Evolutionary conservation across 169 alveolate genomes (phyloP).

Genomic region (Cryptosporidium sp.): DNA sequence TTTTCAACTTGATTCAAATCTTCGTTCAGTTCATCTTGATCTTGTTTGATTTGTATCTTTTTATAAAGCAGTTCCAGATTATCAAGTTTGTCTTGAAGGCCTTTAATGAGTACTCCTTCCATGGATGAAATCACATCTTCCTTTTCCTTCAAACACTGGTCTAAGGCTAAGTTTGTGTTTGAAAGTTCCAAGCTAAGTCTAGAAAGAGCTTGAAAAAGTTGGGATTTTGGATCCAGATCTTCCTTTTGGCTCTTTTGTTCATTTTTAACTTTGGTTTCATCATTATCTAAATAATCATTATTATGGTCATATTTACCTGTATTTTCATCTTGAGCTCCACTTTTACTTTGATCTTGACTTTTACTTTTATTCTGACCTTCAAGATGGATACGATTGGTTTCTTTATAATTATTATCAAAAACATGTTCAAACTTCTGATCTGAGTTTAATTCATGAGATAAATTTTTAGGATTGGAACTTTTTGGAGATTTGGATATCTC

Average conservation of each 20-base stretch:
- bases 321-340: background rate
- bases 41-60: background rate
- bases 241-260: background rate
- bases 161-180: constrained; percentile 21
- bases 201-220: constrained; percentile 24
- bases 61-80: constrained; percentile 6
- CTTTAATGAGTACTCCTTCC: background rate
- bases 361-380: background rate
- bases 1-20: background rate
- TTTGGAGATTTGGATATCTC: background rate
- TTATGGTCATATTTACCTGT: background rate
- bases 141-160: background rate
- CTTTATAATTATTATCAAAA: background rate
- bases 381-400: background rate
- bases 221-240: background rate
- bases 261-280: no score
- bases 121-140: background rate
- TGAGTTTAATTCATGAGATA: background rate
- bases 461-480: no score
- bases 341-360: background rate
- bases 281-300: background rate
- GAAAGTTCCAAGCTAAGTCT: constrained; percentile 27
- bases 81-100: constrained; percentile 16
- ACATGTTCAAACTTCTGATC: background rate
- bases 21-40: background rate